These are phyloP conservation scores for Aspergillus cavernicola DNA, from an alignment of 495 filamentous ascomycete genomes.

Conservation along the genomic window DNA sequence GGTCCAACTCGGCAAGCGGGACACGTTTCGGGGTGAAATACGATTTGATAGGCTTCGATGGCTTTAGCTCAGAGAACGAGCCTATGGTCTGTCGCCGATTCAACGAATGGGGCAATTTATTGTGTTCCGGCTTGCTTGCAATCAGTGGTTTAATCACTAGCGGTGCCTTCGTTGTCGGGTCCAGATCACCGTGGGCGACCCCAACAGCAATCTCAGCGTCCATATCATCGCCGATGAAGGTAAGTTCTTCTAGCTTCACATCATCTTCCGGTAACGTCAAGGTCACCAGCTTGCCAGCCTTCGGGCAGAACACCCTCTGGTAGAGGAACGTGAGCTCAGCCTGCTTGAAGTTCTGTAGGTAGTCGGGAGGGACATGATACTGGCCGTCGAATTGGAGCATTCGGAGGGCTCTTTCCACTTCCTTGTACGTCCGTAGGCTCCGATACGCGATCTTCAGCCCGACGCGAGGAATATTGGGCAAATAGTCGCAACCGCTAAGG, in stretches of 20 bases:
- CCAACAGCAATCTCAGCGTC: conserved; percentile 64
- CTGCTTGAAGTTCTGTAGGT: conserved; percentile 71
- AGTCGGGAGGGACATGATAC: conserved; percentile 71
- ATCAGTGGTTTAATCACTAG: conserved; percentile 45
- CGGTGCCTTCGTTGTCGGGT: conserved; percentile 80
- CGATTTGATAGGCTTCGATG: conserved; percentile 62
- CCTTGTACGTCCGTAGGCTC: conserved; percentile 84
- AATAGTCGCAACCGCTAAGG: conserved; percentile 95
- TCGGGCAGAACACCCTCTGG: conserved; percentile 89
- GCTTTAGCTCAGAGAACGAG: conserved; percentile 55
- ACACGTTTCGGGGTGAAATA: conserved; percentile 76
- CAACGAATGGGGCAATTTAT: conserved; percentile 28
- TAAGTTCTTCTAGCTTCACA: conserved; percentile 60
- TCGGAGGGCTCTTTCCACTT: conserved; percentile 73
- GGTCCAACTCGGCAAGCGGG: conserved; percentile 81
- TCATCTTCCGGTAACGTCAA: conserved; percentile 59
- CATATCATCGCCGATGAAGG: conserved; percentile 73
- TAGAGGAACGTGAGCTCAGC: conserved; percentile 92
- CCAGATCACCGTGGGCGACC: conserved; percentile 79
- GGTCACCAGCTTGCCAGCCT: conserved; percentile 63
- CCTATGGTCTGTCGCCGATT: conserved; percentile 40
- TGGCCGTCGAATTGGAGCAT: conserved; percentile 85
- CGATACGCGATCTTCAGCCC: conserved; percentile 92
- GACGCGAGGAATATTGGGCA: conserved; percentile 75
- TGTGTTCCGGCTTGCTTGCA: conserved; percentile 25